Evolutionary conservation across 1,284 basidiomycete genomes (phyloP).

Genomic region (Apiotrichum domesticum): DNA sequence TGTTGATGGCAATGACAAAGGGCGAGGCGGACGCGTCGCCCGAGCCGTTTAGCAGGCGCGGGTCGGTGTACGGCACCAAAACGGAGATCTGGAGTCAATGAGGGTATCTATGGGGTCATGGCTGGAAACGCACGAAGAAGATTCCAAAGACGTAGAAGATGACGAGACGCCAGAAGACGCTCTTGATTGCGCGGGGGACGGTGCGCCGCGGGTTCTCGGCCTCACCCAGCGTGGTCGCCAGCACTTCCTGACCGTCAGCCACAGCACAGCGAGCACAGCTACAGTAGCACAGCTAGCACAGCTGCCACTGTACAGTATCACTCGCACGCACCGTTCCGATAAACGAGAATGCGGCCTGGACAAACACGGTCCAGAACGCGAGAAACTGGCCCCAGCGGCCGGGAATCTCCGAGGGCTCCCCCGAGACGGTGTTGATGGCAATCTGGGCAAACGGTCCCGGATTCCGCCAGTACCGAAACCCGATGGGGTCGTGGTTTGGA

Average conservation of each 20-base stretch:
- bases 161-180: slow-evolving; percentile 72
- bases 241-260: not conserved
- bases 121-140: not conserved
- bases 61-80: slow-evolving; percentile 68
- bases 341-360: slow-evolving; percentile 77
- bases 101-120: no score
- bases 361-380: slow-evolving; percentile 59
- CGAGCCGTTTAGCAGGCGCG: slow-evolving; percentile 51
- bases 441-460: slow-evolving; percentile 49
- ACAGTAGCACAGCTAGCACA: no score
- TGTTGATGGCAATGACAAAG: slow-evolving; percentile 75
- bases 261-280: no score
- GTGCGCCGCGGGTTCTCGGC: slow-evolving; percentile 65
- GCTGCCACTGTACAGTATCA: no score
- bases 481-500: slow-evolving; percentile 49
- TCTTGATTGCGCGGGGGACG: slow-evolving; percentile 69
- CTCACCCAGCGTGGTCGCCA: slow-evolving; percentile 47
- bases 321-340: slow-evolving; percentile 54
- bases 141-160: slow-evolving; percentile 56
- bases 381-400: slow-evolving; percentile 57
- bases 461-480: slow-evolving; percentile 58
- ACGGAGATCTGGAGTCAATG: slow-evolving; percentile 55
- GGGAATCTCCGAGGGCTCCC: slow-evolving; percentile 16
- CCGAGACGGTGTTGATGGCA: slow-evolving; percentile 7
- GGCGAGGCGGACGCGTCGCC: slow-evolving; percentile 58